These are phyloP conservation scores for Claviceps arundinis DNA, from an alignment of 2,329 filamentous ascomycete species.

Conservation along the genomic window DNA sequence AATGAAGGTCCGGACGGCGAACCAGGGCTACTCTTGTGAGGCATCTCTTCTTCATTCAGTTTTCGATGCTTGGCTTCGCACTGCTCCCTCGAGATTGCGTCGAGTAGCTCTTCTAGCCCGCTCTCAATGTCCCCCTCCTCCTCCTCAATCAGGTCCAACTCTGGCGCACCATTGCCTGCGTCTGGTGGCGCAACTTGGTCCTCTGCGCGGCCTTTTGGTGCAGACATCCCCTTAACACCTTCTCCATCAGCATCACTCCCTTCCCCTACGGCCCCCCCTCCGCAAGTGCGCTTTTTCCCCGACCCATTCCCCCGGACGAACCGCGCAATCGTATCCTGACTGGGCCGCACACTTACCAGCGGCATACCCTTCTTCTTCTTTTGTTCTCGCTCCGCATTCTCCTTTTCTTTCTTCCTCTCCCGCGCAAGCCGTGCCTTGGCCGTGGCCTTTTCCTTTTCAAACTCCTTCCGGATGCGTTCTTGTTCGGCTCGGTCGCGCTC, in stretches of 20 bases:
- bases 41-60: not conserved
- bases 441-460: constrained; percentile 34
- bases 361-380: constrained; percentile 40
- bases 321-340: constrained; percentile 42
- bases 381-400: constrained; percentile 32
- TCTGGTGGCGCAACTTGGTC: not conserved
- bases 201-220: not conserved
- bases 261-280: not conserved
- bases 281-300: constrained; percentile 15
- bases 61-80: not conserved
- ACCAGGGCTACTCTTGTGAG: not conserved
- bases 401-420: constrained; percentile 44
- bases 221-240: too few species aligned
- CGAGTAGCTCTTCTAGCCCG: constrained; percentile 11
- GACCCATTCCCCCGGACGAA: constrained; percentile 31
- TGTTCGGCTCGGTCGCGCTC: constrained; percentile 34
- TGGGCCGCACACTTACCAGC: constrained; percentile 39
- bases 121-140: constrained; percentile 12
- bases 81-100: constrained; percentile 6
- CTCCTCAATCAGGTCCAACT: constrained; percentile 8
- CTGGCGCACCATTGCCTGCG: not conserved
- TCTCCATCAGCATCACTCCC: not conserved
- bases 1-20: not conserved
- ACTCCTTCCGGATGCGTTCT: constrained; percentile 39
- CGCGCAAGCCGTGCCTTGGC: constrained; percentile 34